A percentile compares a stretch with the other conserved stretches of the same genome.
phyloP scores from a whole-genome alignment of 176 grass and related monocot species.

The Microstegium vimineum region DNA sequence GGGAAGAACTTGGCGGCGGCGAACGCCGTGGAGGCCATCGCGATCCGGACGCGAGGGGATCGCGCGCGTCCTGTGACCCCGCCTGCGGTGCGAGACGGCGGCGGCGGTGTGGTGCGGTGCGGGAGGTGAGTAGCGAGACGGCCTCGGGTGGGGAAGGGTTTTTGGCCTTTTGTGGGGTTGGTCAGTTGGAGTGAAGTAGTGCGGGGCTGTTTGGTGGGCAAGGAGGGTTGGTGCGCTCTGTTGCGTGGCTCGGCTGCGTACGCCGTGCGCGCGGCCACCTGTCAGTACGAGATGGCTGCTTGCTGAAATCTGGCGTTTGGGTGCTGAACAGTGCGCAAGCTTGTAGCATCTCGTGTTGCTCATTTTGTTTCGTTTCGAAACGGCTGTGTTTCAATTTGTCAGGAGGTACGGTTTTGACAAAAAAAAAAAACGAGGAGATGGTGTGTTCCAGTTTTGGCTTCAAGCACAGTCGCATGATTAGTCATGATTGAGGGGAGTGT shows the following conservation, averaged over 20 bases:
- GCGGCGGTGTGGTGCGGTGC: not conserved
- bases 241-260: too few relatives aligned
- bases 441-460: not conserved
- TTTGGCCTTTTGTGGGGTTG: conserved; percentile 10
- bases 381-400: not conserved
- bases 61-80: not conserved
- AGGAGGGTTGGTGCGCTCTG: not conserved
- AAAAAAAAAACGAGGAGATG: not conserved
- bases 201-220: not conserved
- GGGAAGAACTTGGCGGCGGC: conserved; percentile 32
- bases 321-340: not conserved
- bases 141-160: conserved; percentile 17
- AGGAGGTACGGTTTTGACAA: not conserved
- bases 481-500: not conserved
- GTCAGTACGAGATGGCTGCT: not conserved
- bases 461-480: not conserved
- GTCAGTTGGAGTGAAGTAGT: not conserved
- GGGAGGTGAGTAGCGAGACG: not conserved
- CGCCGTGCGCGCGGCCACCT: conserved; percentile 2
- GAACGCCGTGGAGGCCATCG: conserved; percentile 63
- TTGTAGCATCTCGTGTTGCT: not conserved
- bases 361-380: conserved; percentile 2
- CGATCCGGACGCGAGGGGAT: conserved; percentile 2
- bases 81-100: not conserved
- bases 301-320: not conserved